Base-by-base conservation (phyloP, 345 rosid species). In the Anacardium occidentale region DNA sequence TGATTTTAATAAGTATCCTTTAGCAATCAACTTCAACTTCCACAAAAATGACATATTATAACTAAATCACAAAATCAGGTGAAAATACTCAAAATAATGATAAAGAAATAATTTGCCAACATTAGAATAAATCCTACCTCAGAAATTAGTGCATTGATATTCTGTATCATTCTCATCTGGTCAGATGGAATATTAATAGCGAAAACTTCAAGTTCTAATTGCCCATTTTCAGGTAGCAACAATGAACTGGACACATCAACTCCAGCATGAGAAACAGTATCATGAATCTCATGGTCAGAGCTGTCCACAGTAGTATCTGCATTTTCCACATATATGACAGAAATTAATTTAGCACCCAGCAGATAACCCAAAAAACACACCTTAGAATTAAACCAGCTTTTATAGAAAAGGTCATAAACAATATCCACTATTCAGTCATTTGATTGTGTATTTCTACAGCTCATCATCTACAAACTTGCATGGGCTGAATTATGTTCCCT, bases 101-200 rank as follows among this genome's bases (percentile, higher is more conserved):
- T 64, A 10, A 48, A 1, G 32, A 64, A 58, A 40, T 53, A 40
- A 40, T 52, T 62, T 29, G 56, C 62, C 44, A 40, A 55, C 3
- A 42, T 54, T 59, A 32, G 22, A 72, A 24, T 45, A 70, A 45
- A 64, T 32, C 56, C 22, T 79, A 96, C 99, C 96, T 93, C 98
- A 53, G 94, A 87, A 74, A 91, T 80, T 62, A 87, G 76, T 11
- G 80, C 77, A 70, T 85, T 83, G 53, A 96, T 96, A 79, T 88
- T 96, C 65, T 88, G 84, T 66, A 93, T 86, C 78, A 83, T 71
- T 77, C 90, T 86, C 85, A 81, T 78, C 74, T 96, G 99, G 80
- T 96, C 98, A 52, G 85, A 77, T 73, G 96, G 98, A 80, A 96
- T 81, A 73, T 79, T 82, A 58, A 76, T 72, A 77, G 96, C 86